Conservation (phyloP, 768 basidiomycete species). For the Neoboletus brunneissimus region DNA sequence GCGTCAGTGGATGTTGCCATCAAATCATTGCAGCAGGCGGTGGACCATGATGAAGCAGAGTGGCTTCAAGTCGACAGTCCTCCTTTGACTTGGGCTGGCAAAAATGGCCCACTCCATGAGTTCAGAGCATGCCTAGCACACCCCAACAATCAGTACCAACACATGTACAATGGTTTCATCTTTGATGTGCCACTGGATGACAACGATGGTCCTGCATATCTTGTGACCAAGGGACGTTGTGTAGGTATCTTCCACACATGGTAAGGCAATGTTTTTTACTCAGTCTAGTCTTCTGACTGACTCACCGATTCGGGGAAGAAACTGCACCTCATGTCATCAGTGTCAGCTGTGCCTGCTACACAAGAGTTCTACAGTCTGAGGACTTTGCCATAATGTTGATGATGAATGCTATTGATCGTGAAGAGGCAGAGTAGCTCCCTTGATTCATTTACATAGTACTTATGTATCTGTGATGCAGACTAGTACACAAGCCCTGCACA, state of each 20-base stretch:
- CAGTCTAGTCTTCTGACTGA: background rate
- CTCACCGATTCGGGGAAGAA: background rate
- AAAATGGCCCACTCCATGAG: background rate
- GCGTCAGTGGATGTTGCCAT: background rate
- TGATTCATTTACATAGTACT: too few species aligned
- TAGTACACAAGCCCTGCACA: too few species aligned
- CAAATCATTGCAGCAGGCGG: background rate
- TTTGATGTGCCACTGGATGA: background rate
- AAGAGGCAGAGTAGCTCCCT: background rate
- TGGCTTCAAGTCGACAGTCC: background rate
- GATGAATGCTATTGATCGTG: background rate
- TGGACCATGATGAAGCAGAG: background rate
- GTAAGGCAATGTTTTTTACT: background rate
- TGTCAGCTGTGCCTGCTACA: background rate
- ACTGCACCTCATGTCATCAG: background rate
- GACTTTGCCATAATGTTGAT: background rate
- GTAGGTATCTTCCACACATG: background rate
- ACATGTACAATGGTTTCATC: background rate
- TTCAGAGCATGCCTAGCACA: background rate
- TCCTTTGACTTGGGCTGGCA: background rate
- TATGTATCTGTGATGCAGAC: too few species aligned
- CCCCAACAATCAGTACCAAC: background rate
- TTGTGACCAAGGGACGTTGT: background rate
- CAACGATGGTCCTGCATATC: background rate
- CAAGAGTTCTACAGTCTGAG: background rate